Percentiles rank a stretch among this genome's conserved stretches.
phyloP scores from a whole-genome alignment of 306 rosid species.

The Ochetophila trinervis region DNA sequence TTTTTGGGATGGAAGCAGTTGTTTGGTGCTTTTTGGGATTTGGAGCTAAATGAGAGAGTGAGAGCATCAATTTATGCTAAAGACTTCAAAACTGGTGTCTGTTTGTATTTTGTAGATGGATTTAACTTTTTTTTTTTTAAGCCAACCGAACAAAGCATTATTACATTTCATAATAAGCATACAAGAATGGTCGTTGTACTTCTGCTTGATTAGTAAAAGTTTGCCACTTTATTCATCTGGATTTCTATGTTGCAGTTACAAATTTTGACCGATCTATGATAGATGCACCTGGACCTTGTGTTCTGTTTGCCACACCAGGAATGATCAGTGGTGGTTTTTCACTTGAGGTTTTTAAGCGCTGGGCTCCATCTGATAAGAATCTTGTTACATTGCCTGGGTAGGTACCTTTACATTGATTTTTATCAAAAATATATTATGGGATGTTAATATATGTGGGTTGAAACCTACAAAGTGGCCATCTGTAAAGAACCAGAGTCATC shows the following conservation, averaged over 20 bases:
- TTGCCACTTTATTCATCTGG: slow-evolving; percentile 13
- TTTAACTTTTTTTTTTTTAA: background rate
- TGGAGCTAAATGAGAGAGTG: background rate
- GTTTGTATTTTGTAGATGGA: background rate
- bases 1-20: background rate
- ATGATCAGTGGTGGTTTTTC: slow-evolving; percentile 92
- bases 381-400: slow-evolving; percentile 88
- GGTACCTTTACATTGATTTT: slow-evolving; percentile 3
- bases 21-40: background rate
- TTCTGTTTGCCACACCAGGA: slow-evolving; percentile 98
- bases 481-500: too few relatives aligned
- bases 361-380: slow-evolving; percentile 87
- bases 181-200: slow-evolving; percentile 6
- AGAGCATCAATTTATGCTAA: background rate
- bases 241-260: slow-evolving; percentile 58
- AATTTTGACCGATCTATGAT: slow-evolving; percentile 80
- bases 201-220: slow-evolving; percentile 7
- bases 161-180: background rate
- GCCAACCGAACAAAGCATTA: background rate
- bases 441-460: background rate
- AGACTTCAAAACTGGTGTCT: background rate
- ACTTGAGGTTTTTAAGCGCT: slow-evolving; percentile 83
- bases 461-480: too few relatives aligned
- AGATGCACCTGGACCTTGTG: slow-evolving; percentile 88
- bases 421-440: background rate